Conservation (phyloP, 352 stramenopile species). For the Globisporangium viniferum region DNA sequence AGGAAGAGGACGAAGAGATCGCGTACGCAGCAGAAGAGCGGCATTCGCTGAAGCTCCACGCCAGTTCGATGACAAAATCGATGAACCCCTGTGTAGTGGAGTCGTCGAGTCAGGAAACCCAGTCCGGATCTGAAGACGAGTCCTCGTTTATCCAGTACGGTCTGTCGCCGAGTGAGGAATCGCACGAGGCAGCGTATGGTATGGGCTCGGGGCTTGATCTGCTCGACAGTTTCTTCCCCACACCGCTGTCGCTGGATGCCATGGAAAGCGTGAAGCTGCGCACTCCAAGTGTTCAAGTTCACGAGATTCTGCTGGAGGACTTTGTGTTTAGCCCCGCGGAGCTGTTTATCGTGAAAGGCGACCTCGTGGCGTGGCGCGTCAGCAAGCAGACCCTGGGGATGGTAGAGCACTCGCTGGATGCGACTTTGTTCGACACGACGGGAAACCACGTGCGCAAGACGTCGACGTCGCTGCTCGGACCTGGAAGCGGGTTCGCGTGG, state of each 20-base stretch:
- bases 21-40: conserved; percentile 40
- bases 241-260: conserved; percentile 25
- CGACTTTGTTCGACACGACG: conserved; percentile 17
- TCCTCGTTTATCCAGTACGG: conserved; percentile 29
- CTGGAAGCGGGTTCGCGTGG: conserved; percentile 31
- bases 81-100: conserved; percentile 26
- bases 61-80: conserved; percentile 19
- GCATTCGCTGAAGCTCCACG: conserved; percentile 36
- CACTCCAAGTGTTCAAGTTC: conserved; percentile 16
- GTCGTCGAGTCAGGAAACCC: conserved; percentile 68
- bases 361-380: conserved; percentile 39
- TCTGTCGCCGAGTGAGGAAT: conserved; percentile 11
- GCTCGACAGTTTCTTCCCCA: conserved; percentile 22
- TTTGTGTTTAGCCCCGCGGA: conserved; percentile 33
- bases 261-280: neutral
- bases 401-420: conserved; percentile 41
- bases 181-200: neutral
- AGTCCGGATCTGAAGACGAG: conserved; percentile 65
- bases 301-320: conserved; percentile 37
- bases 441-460: conserved; percentile 10
- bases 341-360: conserved; percentile 25
- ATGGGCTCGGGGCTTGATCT: neutral
- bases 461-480: conserved; percentile 22
- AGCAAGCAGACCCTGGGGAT: conserved; percentile 29
- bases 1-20: conserved; percentile 36